Evolutionary conservation across 2,329 filamentous ascomycete species (phyloP), one percentile per base, ranked within the genome.

Genomic region (Xylaria sp.): DNA sequence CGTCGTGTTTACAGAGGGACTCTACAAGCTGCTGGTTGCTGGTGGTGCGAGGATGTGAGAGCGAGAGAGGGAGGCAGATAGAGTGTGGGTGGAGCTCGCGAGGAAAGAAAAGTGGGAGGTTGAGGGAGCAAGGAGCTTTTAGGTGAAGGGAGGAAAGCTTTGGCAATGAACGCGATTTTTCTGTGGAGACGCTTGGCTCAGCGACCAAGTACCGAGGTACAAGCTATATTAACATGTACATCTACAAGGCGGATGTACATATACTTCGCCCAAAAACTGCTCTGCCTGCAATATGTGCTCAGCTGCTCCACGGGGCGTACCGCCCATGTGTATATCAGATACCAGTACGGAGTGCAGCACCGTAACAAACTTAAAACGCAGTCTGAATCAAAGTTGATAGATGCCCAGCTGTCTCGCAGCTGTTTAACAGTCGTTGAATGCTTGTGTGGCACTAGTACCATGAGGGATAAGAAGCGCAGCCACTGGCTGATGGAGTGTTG

Each of bases 11-110:
- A 33, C 46, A 31, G 33, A 23, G 21, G 35, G 37, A 38, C 33
- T 38, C 42, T 54, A 23, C 28, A 49, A 38, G 57, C 4, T 9
- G 4, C 28, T 4, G 28, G 5, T 31, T 31, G n/a, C n/a, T 31
- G 28, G 5, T 53, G 55, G 49, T 63, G 63, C 53, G 64, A 50
- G 54, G 57, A 63, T 61, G 64, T n/a, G n/a, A n/a, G n/a, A n/a
- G n/a, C n/a, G n/a, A n/a, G 52, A 69, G 67, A 25, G 12, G 35
- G 52, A 56, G 50, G 38, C 23, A 56, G 28, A 50, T 50, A 49
- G 54, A 63, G 57, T 40, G 62, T 65, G 66, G 64, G 64, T 67
- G 65, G 63, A 66, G 64, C 57, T 57, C 28, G 35, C 17, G 61
- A 67, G 49, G 57, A 61, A 60, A 61, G 57, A 55, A 59, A 62